These are phyloP conservation scores for Eimeria nieschulzi DNA, from an alignment of 169 alveolate genomes.

Conservation along the genomic window DNA sequence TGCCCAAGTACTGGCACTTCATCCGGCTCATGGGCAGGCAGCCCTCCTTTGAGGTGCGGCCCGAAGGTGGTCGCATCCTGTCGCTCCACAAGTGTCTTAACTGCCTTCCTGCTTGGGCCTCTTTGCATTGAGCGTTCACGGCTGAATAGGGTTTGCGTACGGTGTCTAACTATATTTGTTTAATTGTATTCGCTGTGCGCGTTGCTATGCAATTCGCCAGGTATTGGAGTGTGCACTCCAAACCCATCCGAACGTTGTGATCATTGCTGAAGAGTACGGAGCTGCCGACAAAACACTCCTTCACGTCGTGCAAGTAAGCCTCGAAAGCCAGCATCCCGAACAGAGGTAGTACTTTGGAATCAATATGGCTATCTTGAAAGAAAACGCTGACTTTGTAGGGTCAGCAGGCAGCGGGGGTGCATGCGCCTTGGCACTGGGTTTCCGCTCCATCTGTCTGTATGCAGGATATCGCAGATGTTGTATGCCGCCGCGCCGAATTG, in stretches of 20 bases:
- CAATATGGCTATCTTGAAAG: background rate
- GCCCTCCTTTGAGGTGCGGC: slow-evolving; percentile 82
- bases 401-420: no score
- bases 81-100: no score
- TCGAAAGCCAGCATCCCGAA: background rate
- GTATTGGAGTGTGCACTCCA: slow-evolving; percentile 95
- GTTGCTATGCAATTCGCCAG: background rate
- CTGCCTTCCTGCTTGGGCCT: background rate
- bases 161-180: no score
- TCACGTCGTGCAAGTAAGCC: slow-evolving; percentile 88
- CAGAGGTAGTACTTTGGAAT: background rate
- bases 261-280: slow-evolving; percentile 96
- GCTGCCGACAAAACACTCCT: slow-evolving; percentile 94
- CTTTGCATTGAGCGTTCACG: background rate
- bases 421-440: background rate
- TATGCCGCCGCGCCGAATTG: slow-evolving; percentile 93
- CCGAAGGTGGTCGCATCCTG: background rate
- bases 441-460: background rate
- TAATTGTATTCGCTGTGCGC: background rate
- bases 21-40: slow-evolving; percentile 98
- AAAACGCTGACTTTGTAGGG: background rate
- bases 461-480: slow-evolving; percentile 95
- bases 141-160: no score
- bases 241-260: slow-evolving; percentile 97
- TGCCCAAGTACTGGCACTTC: slow-evolving; percentile 98